These are phyloP conservation scores for Ailanthus altissimus DNA, from an alignment of 345 rosid species.

Conservation along the genomic window DNA sequence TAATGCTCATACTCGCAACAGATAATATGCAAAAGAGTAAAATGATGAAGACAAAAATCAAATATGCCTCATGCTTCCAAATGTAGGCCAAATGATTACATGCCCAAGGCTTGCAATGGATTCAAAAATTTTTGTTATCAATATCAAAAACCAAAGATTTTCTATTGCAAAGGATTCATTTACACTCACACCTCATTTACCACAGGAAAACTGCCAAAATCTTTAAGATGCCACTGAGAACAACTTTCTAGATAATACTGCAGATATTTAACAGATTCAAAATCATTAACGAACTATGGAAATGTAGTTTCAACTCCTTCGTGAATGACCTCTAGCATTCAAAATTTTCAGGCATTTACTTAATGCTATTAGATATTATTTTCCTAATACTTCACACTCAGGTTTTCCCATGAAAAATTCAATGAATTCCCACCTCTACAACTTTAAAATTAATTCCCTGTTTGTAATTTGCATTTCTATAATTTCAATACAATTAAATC, in stretches of 20 bases:
- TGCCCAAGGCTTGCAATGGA: not conserved
- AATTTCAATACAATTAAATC: not conserved
- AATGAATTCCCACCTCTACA: not conserved
- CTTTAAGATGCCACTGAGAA: not conserved
- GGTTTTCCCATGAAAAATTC: conserved; percentile 2
- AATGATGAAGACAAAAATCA: not conserved
- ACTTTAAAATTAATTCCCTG: conserved; percentile 2
- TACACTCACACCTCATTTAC: not conserved
- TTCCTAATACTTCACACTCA: not conserved
- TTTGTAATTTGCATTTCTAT: not conserved
- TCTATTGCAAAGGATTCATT: not conserved
- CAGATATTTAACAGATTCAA: not conserved
- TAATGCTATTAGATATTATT: not conserved
- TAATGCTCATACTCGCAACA: not conserved
- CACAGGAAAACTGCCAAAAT: not conserved
- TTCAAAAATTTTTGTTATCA: not conserved
- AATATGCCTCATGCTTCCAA: not conserved
- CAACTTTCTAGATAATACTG: not conserved
- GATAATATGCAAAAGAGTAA: not conserved
- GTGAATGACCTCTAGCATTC: conserved; percentile 13
- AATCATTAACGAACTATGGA: not conserved
- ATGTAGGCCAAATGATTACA: not conserved
- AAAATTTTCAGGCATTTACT: conserved; percentile 5
- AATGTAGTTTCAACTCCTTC: conserved; percentile 3
- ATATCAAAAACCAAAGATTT: not conserved